Conservation (phyloP, 2,329 filamentous ascomycete species). For the Fusarium proliferatum region DNA sequence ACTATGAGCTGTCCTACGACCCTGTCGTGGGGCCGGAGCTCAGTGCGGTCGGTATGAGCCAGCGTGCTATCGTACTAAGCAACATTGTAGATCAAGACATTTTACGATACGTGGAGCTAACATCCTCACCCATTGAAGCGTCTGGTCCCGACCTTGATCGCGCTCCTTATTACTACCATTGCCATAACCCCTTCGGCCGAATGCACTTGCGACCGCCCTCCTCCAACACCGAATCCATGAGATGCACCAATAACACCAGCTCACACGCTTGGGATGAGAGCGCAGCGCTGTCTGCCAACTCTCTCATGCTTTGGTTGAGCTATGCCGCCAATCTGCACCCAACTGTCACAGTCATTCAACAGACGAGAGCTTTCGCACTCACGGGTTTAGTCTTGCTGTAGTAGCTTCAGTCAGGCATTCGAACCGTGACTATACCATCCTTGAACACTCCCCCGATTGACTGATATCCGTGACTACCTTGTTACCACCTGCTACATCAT, state of each 20-base stretch:
- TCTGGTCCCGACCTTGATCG: fast-evolving
- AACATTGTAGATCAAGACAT: neutral
- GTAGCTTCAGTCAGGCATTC: no score
- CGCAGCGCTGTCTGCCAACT: fast-evolving
- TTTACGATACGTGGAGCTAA: fast-evolving
- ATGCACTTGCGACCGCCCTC: neutral
- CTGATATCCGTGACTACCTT: fast-evolving
- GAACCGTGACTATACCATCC: neutral
- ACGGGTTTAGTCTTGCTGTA: no score
- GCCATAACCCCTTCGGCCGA: fast-evolving
- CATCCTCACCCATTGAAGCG: fast-evolving
- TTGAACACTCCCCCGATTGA: neutral
- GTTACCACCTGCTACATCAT: fast-evolving
- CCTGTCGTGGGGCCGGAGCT: fast-evolving
- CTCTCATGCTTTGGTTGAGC: fast-evolving
- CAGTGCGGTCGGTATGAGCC: neutral
- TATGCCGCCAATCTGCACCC: no score
- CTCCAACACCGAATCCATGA: neutral
- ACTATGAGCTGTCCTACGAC: fast-evolving
- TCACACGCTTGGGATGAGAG: fast-evolving
- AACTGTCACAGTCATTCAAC: neutral
- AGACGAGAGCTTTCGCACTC: no score
- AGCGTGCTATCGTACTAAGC: fast-evolving
- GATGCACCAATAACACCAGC: fast-evolving
- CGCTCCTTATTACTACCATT: fast-evolving